Percentiles rank a stretch among this genome's conserved stretches.
Evolutionary conservation across 1,284 basidiomycete genomes (phyloP).

Genomic region (Apiotrichum mycotoxinovorans): DNA sequence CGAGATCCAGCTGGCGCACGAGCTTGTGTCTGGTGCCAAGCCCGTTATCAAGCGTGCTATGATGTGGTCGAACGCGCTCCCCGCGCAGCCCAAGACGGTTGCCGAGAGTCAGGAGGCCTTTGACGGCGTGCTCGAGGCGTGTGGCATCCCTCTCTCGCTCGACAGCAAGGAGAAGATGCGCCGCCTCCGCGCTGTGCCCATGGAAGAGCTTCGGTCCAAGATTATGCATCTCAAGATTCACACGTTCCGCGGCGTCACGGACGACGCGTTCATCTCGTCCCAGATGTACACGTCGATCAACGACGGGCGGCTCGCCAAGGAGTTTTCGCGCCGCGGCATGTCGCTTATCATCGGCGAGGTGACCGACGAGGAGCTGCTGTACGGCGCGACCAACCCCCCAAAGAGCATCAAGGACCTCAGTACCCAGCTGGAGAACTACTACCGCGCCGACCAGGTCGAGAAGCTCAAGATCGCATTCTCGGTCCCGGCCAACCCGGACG

Average conservation of each 20-base stretch:
- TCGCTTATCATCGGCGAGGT: constrained; percentile 28
- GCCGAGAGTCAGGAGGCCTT: constrained; percentile 27
- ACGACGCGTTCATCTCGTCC: constrained; percentile 25
- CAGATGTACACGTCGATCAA: constrained; percentile 13
- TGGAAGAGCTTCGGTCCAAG: constrained; percentile 20
- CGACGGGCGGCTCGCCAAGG: constrained; percentile 20
- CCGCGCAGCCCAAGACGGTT: constrained; percentile 27
- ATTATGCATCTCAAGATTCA: constrained; percentile 28
- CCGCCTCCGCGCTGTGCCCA: constrained; percentile 20
- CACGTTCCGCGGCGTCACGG: constrained; percentile 30
- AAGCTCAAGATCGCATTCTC: constrained; percentile 10
- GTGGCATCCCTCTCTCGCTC: constrained; percentile 17
- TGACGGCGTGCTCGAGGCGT: constrained; percentile 23
- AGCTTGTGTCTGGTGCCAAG: constrained; percentile 17
- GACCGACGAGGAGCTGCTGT: constrained; percentile 26
- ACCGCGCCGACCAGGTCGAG: constrained; percentile 15
- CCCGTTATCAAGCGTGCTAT: constrained; percentile 23
- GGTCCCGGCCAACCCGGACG: not conserved
- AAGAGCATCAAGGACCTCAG: constrained; percentile 10
- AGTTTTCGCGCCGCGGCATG: constrained; percentile 22
- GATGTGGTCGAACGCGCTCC: constrained; percentile 30
- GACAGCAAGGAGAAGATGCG: constrained; percentile 23
- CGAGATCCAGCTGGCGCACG: constrained; percentile 40
- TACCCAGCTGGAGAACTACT: constrained; percentile 28
- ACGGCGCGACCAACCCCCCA: constrained; percentile 27